Evolutionary conservation across 192 early-diverging fungal species (phyloP).

Genomic region (Umbelopsis vinacea): DNA sequence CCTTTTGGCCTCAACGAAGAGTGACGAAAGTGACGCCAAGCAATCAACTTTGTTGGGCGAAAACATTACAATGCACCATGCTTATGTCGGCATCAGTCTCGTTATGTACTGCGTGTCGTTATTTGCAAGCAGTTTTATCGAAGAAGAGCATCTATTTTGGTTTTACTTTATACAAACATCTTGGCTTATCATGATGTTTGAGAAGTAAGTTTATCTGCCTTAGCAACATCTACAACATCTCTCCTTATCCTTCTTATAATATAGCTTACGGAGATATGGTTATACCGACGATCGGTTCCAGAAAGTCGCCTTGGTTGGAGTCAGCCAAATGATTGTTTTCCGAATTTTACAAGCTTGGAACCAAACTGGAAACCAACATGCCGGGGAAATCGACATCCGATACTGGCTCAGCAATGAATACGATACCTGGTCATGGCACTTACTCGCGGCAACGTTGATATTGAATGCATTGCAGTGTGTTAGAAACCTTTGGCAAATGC

Average conservation of each 20-base stretch:
- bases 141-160: conserved; percentile 80
- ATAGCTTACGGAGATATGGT: neutral
- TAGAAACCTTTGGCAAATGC: neutral
- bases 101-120: conserved; percentile 55
- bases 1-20: neutral
- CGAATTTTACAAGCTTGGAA: conserved; percentile 51
- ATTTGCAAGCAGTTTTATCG: conserved; percentile 72
- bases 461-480: neutral
- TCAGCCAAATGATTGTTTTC: conserved; percentile 42
- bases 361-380: conserved; percentile 53
- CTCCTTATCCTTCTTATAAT: neutral
- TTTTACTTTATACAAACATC: conserved; percentile 73
- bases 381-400: conserved; percentile 49
- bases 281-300: neutral
- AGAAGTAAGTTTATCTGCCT: conserved; percentile 36
- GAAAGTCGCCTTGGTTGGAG: neutral
- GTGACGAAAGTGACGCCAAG: neutral
- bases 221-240: neutral
- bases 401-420: conserved; percentile 44
- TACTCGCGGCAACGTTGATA: conserved; percentile 23
- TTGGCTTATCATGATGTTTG: conserved; percentile 46
- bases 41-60: neutral
- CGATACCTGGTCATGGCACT: conserved; percentile 34
- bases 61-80: neutral
- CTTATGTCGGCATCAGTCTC: neutral